Conservation (phyloP, 2,329 filamentous ascomycete genomes). For the Fusarium hostae region DNA sequence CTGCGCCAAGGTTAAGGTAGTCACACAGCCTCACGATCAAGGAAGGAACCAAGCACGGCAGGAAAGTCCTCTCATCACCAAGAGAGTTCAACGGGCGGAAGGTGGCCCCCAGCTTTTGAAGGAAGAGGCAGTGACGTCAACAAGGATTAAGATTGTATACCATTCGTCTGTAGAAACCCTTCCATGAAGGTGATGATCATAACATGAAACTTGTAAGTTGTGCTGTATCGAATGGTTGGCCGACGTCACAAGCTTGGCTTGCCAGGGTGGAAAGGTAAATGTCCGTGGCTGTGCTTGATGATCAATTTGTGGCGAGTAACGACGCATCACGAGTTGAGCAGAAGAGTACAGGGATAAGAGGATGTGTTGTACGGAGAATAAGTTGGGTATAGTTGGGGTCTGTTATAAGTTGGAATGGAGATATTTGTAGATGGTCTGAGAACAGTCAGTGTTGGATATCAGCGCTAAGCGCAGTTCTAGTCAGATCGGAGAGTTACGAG, state of each 20-base stretch:
- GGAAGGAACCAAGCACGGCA: background rate
- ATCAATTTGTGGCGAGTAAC: background rate
- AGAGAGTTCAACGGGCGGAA: background rate
- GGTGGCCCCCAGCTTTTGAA: background rate
- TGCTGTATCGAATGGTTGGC: slow-evolving; percentile 1
- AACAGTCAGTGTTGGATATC: background rate
- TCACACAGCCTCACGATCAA: background rate
- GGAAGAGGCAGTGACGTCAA: background rate
- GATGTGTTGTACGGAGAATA: background rate
- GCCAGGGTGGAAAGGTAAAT: background rate
- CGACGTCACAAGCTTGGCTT: slow-evolving; percentile 10
- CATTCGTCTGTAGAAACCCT: background rate
- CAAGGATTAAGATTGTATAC: background rate
- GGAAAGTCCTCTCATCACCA: background rate
- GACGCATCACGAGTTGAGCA: background rate
- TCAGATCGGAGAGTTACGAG: fast-evolving
- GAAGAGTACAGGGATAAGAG: background rate
- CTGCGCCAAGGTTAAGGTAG: background rate
- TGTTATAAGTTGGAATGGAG: background rate
- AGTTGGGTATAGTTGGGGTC: background rate
- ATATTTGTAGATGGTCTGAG: background rate
- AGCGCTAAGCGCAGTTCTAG: fast-evolving
- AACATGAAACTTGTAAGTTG: background rate
- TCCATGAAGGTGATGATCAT: no score
- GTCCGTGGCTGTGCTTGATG: background rate